These are phyloP conservation scores for Paxillus ammoniavirescens DNA, from an alignment of 768 basidiomycete genomes.

Conservation along the genomic window DNA sequence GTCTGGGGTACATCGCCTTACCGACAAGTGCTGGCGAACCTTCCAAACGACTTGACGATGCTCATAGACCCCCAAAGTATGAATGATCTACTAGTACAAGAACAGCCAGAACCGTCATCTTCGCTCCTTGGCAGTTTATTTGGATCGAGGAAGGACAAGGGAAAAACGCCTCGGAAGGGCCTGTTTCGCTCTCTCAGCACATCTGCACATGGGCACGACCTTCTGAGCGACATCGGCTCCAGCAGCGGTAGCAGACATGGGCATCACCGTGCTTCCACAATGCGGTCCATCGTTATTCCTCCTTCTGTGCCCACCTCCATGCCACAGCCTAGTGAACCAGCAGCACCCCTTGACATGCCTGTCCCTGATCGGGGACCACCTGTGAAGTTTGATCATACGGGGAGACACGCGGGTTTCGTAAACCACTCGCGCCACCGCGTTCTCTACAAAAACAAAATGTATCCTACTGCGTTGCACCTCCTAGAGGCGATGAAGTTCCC, in stretches of 20 bases:
- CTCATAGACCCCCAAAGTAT: conserved; percentile 11
- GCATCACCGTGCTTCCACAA: conserved; percentile 18
- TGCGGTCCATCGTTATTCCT: conserved; percentile 25
- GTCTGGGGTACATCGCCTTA: conserved; percentile 60
- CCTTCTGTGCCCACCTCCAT: conserved; percentile 3
- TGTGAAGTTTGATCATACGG: conserved; percentile 43
- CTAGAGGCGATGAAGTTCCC: conserved; percentile 74
- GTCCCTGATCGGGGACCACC: conserved; percentile 16
- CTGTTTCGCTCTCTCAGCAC: conserved; percentile 47
- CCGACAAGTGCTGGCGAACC: conserved; percentile 45
- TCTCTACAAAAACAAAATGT: conserved; percentile 50
- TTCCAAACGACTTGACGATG: conserved; percentile 42
- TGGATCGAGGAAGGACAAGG: conserved; percentile 31
- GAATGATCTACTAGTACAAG: conserved; percentile 6
- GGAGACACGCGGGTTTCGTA: conserved; percentile 49
- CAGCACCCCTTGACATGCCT: conserved; percentile 14
- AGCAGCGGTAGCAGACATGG: conserved; percentile 15
- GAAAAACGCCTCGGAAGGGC: conserved; percentile 37
- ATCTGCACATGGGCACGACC: conserved; percentile 9
- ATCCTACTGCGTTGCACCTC: conserved; percentile 73
- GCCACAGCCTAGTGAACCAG: background rate
- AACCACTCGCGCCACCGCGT: conserved; percentile 68
- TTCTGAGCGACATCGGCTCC: conserved; percentile 14
- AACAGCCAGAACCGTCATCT: conserved; percentile 18
- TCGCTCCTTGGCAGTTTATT: conserved; percentile 21